Conservation (phyloP, 1,139 yeast genomes). For the Sugiyamaella xylanicola region DNA sequence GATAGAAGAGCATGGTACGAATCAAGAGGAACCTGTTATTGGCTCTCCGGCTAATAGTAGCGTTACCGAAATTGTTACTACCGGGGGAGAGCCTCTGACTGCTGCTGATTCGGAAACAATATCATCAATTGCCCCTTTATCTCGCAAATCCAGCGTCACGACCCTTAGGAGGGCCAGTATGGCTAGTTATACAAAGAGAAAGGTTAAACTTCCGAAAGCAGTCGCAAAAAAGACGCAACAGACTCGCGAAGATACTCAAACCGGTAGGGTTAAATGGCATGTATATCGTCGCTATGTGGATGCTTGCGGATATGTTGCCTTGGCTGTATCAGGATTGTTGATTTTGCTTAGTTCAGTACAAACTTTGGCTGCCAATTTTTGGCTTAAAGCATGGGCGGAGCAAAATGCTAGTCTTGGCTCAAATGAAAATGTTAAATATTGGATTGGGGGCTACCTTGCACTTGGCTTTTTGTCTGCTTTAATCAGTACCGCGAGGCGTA, state of each 20-base stretch:
- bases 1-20: conserved; percentile 43
- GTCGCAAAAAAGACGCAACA: conserved; percentile 35
- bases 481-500: conserved; percentile 60
- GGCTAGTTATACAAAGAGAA: conserved; percentile 50
- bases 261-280: conserved; percentile 85
- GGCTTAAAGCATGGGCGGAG: conserved; percentile 97
- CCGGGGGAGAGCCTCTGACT: conserved; percentile 2
- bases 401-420: conserved; percentile 65
- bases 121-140: conserved; percentile 19
- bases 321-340: conserved; percentile 49
- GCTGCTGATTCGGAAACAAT: conserved; percentile 24
- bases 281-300: conserved; percentile 76
- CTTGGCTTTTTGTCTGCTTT: conserved; percentile 67
- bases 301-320: conserved; percentile 79
- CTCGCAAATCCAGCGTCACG: conserved; percentile 34
- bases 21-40: conserved; percentile 24
- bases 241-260: conserved; percentile 66
- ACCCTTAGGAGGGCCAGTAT: conserved; percentile 72
- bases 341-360: conserved; percentile 52
- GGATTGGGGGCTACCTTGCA: conserved; percentile 68
- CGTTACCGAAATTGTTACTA: conserved; percentile 7
- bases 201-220: conserved; percentile 25
- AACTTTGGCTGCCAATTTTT: conserved; percentile 62
- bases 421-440: conserved; percentile 67
- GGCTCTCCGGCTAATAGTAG: conserved; percentile 6